These are phyloP conservation scores for Populus hybrid DNA, from an alignment of 441 rosid species.

Conservation along the genomic window DNA sequence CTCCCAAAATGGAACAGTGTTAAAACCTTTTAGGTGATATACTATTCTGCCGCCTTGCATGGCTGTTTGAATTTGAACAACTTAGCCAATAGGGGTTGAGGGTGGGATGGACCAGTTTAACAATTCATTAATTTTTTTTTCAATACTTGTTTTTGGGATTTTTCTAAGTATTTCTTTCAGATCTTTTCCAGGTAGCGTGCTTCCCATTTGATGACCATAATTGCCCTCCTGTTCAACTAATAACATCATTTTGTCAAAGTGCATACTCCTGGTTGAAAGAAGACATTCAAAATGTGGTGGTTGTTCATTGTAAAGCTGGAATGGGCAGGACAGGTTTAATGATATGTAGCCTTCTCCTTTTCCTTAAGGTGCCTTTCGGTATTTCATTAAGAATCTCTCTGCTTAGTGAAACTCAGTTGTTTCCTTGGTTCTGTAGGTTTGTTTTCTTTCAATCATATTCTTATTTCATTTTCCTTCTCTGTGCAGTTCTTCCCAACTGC, in stretches of 20 bases:
- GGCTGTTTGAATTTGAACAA: neutral
- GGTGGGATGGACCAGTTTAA: neutral
- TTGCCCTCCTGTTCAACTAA: conserved; percentile 77
- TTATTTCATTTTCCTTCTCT: conserved; percentile 22
- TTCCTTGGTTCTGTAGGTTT: neutral
- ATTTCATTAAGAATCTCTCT: neutral
- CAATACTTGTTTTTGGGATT: conserved; percentile 5
- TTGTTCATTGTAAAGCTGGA: conserved; percentile 89
- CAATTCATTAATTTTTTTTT: neutral
- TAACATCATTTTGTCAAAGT: conserved; percentile 78
- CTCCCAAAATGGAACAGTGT: neutral
- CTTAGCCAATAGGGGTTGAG: neutral
- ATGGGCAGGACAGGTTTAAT: conserved; percentile 90
- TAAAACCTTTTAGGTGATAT: neutral
- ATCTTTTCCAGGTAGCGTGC: conserved; percentile 55
- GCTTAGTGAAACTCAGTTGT: conserved; percentile 2
- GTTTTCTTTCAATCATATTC: conserved; percentile 5
- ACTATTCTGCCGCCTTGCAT: neutral
- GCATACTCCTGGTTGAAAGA: conserved; percentile 86
- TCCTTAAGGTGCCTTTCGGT: conserved; percentile 55
- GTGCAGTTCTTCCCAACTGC: conserved; percentile 78
- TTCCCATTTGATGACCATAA: conserved; percentile 92
- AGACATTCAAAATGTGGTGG: conserved; percentile 83
- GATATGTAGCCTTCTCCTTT: conserved; percentile 82
- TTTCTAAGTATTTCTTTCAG: neutral